Base-by-base conservation (phyloP, 306 rosid genomes). In the Ochetophila trinervis region DNA sequence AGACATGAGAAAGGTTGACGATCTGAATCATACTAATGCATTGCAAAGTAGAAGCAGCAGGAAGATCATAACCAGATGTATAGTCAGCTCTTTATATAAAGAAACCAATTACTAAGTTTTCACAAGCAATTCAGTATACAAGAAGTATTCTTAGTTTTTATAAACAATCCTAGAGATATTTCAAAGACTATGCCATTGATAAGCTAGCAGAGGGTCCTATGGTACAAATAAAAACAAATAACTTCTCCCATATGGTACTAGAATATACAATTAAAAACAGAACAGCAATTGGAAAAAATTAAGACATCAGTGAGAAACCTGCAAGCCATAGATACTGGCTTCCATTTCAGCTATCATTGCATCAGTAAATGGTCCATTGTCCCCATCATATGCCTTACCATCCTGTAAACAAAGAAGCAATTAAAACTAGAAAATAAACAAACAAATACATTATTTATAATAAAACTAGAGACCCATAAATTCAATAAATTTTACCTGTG, bases 341-440 rank as follows among this genome's bases (percentile, higher is more conserved):
- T 88, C 95, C 86, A 83, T 83, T 79, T 88, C 91, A 62, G 91
- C 89, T 30, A 85, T 83, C 89, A 78, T 75, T 72, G 86, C 91
- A 63, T 85, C 95, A 71, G 83, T 83, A 66, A 83, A 81, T 67
- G 73, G 75, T 19, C 73, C 83, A 71, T 50, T 81, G 45, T 59
- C 74, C 37, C 73, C 89, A 32, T 74, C 77, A 72, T 64, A 69
- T 15, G 77, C 84, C 78, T 65, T 77, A 71, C 53, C 76, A 81
- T 83, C 95, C 91, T 85, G 69, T 53, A 79, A 63, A 77, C 51
- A 76, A 72, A 61, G 36, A 65, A 34, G 67, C 32, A 67, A 73
- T 32, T 42, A 24, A 12, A 53, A 61, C 18, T 35, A 27, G 22
- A 6, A 54, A 14, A 57, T 27, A 27, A 27, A 27, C 4, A 27